phyloP scores from a whole-genome alignment of 768 basidiomycete genomes.

The Fistulinella prunicolor region DNA sequence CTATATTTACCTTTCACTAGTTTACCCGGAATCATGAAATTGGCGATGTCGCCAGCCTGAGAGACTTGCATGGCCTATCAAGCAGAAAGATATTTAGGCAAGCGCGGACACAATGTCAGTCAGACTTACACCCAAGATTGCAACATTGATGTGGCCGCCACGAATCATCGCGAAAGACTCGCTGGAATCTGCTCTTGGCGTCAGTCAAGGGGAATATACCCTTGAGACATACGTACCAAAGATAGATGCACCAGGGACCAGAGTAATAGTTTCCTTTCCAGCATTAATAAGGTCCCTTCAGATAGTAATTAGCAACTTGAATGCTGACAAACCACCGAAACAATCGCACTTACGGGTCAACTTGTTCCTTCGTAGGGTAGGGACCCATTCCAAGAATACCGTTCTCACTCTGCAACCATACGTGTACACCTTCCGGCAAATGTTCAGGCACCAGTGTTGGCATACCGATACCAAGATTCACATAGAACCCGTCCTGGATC shows the following conservation, averaged over 20 bases:
- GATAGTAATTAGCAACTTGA: constrained; percentile 1
- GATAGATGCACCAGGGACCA: constrained; percentile 86
- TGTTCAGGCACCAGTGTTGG: constrained; percentile 85
- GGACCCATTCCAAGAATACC: constrained; percentile 88
- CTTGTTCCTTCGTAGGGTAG: constrained; percentile 76
- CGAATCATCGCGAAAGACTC: constrained; percentile 99
- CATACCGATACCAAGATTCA: constrained; percentile 90
- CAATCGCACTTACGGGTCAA: constrained; percentile 66
- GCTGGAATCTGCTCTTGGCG: constrained; percentile 54
- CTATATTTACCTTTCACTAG: constrained; percentile 64
- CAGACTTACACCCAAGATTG: constrained; percentile 80
- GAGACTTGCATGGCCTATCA: constrained; percentile 91
- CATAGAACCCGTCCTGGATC: constrained; percentile 82
- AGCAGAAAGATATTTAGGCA: constrained; percentile 2
- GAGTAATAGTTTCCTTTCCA: constrained; percentile 91
- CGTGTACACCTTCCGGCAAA: constrained; percentile 65
- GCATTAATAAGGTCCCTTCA: constrained; percentile 88
- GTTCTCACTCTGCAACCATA: constrained; percentile 93
- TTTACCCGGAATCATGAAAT: constrained; percentile 98
- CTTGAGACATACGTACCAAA: constrained; percentile 58
- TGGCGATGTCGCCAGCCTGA: constrained; percentile 89
- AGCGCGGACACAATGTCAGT: not conserved
- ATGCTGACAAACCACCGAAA: not conserved
- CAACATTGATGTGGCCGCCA: constrained; percentile 91
- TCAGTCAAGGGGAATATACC: not conserved